Evolutionary conservation across 2,329 filamentous ascomycete genomes (phyloP), one percentile per base, ranked within the genome.

Genomic region (Fusarium torreyae): DNA sequence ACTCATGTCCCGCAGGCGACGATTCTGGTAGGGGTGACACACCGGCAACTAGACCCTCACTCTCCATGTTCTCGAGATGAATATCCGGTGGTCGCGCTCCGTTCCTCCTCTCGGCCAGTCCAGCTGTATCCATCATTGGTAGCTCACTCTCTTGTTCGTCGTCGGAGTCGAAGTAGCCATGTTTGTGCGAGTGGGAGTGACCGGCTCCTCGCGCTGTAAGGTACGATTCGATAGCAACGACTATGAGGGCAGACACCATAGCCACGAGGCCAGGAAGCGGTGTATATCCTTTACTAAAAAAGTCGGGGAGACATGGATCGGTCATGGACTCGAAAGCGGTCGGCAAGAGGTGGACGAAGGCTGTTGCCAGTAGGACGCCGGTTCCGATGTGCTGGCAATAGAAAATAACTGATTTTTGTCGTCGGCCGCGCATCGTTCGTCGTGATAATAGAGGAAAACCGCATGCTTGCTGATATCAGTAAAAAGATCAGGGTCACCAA

Each of bases 201-300:
- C 87, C 84, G 3, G 88, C 89, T 43, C 89, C 89, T 57, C 88
- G 81, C 3, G 91, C 92, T 0, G 94, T 94, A 71, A 98, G 90
- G 77, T 94, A 94, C 81, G 96, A 97, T 79, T 98, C 95, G 53
- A 98, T 87, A 3, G 89, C 88, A 8, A 97, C 93, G 5, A 98
- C 94, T 6, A 92, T 82, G 62, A 97, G 85, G n/a, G 93, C 92
- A 13, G 92, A 90, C 11, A 90, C 79, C 92, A 97, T 95, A 57
- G 93, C 92, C 46, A 97, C 88, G 48, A 96, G 85, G 3, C 94
- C 94, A 0, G 93, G 89, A 77, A 97, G 90, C 7, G 93, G 92
- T 46, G 86, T 88, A 77, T 96, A 97, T n/a, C 88, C 87, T 67
- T 91, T 76, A 77, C 88, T 95, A 87, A 94, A 97, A 76, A 94